These are phyloP conservation scores for Annulohypoxylon moriforme DNA, from an alignment of 495 filamentous ascomycete genomes.

Conservation along the genomic window DNA sequence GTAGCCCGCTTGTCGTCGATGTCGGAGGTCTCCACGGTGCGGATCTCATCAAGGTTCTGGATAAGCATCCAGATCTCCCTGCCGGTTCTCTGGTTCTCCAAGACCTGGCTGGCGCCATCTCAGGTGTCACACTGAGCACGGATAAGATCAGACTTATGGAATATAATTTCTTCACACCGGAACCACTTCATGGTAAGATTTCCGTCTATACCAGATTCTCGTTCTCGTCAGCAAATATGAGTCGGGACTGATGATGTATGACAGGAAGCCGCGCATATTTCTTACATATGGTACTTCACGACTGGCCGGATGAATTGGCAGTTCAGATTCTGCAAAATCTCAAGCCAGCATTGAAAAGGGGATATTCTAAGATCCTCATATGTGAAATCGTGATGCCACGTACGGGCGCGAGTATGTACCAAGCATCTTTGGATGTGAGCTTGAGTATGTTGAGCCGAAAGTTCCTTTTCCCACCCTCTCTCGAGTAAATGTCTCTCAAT, in stretches of 20 bases:
- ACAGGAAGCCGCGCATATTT: constrained; percentile 58
- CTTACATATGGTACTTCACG: constrained; percentile 57
- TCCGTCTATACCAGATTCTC: constrained; percentile 31
- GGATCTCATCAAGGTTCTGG: constrained; percentile 49
- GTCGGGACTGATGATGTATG: constrained; percentile 12
- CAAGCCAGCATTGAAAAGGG: constrained; percentile 41
- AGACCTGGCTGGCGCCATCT: constrained; percentile 52
- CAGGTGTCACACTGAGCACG: constrained; percentile 30
- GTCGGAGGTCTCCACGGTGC: constrained; percentile 57
- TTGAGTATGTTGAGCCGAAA: constrained; percentile 44
- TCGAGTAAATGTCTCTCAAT: too few species aligned
- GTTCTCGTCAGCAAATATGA: not conserved
- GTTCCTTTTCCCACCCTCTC: not conserved
- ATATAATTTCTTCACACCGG: constrained; percentile 50
- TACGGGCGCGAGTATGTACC: constrained; percentile 36
- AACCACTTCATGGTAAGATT: constrained; percentile 46
- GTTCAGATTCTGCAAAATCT: constrained; percentile 38
- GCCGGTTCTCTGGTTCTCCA: constrained; percentile 54
- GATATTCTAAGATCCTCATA: constrained; percentile 45
- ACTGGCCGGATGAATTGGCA: constrained; percentile 53
- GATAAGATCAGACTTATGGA: constrained; percentile 47
- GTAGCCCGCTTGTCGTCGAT: constrained; percentile 53
- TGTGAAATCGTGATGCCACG: constrained; percentile 45
- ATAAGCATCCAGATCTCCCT: constrained; percentile 49
- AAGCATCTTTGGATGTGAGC: constrained; percentile 59